Evolutionary conservation across 2,329 filamentous ascomycete species (phyloP).

Genomic region (Chrysoporthe cubensis): DNA sequence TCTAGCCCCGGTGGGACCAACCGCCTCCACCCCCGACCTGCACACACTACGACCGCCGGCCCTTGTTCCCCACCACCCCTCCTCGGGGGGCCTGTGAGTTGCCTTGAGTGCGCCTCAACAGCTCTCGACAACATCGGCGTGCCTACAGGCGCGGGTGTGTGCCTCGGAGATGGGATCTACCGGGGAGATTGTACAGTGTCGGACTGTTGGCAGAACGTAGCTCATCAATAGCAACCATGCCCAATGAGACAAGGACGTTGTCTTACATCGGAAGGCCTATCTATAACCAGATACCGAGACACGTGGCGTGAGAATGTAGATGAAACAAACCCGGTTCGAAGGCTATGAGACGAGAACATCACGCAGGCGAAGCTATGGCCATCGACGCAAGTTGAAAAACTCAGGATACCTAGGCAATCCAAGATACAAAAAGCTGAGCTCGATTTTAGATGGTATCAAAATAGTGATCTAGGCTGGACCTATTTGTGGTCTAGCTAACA

Average conservation of each 20-base stretch:
- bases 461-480: background rate
- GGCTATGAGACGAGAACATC: background rate
- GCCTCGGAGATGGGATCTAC: background rate
- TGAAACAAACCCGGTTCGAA: background rate
- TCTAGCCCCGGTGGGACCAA: too few species aligned
- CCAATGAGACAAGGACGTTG: background rate
- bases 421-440: background rate
- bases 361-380: background rate
- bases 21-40: too few species aligned
- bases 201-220: background rate
- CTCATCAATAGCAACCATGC: too few species aligned
- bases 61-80: too few species aligned
- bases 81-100: too few species aligned
- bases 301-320: background rate
- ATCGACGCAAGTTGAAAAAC: background rate
- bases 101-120: too few species aligned
- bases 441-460: slow-evolving; percentile 1
- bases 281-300: background rate
- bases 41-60: too few species aligned
- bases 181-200: background rate
- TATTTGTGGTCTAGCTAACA: background rate
- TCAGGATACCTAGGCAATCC: background rate
- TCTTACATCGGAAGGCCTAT: background rate
- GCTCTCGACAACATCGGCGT: background rate
- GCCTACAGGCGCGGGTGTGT: background rate